phyloP scores from a whole-genome alignment of 2,329 filamentous ascomycete genomes.

The Madurella fahalii region DNA sequence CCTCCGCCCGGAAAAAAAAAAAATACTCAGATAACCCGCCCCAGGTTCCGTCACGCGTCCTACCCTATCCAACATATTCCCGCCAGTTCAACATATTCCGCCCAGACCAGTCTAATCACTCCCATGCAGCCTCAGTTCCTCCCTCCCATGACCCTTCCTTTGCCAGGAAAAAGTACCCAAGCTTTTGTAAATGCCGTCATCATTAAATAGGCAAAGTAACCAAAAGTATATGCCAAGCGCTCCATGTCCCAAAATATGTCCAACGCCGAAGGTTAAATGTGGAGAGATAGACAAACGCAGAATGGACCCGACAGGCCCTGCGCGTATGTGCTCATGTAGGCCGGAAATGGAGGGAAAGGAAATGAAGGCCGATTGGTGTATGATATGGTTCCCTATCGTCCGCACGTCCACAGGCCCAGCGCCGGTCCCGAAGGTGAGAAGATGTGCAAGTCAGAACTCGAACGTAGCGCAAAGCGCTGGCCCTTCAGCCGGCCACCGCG shows the following conservation, averaged over 20 bases:
- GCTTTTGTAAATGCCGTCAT: conserved; percentile 9
- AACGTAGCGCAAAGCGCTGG: background rate
- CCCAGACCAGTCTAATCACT: too few relatives aligned
- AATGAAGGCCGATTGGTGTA: background rate
- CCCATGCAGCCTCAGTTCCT: background rate
- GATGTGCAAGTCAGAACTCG: background rate
- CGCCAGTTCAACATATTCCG: too few relatives aligned
- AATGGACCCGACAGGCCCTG: background rate
- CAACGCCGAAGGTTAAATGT: conserved; percentile 9
- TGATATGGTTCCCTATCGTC: background rate
- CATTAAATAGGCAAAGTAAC: background rate
- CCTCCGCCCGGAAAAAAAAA: too few relatives aligned
- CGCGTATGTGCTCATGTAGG: conserved; percentile 14
- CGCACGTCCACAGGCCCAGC: background rate
- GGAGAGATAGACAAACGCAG: conserved; percentile 1
- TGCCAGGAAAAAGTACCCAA: background rate
- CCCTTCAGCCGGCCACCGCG: conserved; percentile 28
- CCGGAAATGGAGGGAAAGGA: conserved; percentile 10
- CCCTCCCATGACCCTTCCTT: background rate
- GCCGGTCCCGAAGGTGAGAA: too few relatives aligned
- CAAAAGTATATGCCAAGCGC: conserved; percentile 4
- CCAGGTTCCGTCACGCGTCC: too few relatives aligned
- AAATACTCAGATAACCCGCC: too few relatives aligned
- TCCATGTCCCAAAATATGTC: conserved; percentile 7
- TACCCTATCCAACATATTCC: too few relatives aligned